Conservation (phyloP, 225 moss, liverwort and hornwort species). For the Climacium dendroides region DNA sequence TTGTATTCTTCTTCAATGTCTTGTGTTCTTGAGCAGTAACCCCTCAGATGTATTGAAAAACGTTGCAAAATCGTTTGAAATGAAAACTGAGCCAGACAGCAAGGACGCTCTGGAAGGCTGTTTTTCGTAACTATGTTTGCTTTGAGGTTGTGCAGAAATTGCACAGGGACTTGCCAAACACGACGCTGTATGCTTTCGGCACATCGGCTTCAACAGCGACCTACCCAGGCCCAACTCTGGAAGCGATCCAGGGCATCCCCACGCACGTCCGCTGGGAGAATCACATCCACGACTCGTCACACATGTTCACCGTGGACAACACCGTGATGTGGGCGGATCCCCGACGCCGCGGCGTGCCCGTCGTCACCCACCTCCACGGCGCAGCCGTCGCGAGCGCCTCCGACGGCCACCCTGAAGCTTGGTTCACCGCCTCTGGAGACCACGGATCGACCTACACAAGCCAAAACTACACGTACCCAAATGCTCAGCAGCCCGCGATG, state of each 20-base stretch:
- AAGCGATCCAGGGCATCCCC: neutral
- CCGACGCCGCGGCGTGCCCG: slow-evolving; percentile 34
- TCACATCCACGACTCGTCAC: slow-evolving; percentile 4
- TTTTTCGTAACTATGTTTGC: neutral
- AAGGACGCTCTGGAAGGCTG: neutral
- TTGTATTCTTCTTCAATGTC: neutral
- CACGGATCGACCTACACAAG: slow-evolving; percentile 17
- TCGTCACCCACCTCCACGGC: slow-evolving; percentile 61
- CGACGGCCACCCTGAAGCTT: slow-evolving; percentile 74
- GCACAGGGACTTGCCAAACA: slow-evolving; percentile 32
- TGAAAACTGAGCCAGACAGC: neutral
- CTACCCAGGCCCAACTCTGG: slow-evolving; percentile 33
- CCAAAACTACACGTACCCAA: slow-evolving; percentile 46
- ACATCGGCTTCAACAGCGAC: neutral
- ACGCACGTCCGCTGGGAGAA: slow-evolving; percentile 30
- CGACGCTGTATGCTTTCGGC: slow-evolving; percentile 34
- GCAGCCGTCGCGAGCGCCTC: slow-evolving; percentile 5
- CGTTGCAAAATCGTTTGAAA: too few species aligned
- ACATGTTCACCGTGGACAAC: slow-evolving; percentile 29
- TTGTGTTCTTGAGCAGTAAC: neutral
- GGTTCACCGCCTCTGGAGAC: slow-evolving; percentile 48
- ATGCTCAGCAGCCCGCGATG: slow-evolving; percentile 22
- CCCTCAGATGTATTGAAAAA: too few species aligned
- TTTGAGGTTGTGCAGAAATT: slow-evolving; percentile 1
- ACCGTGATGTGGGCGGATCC: slow-evolving; percentile 58